Conservation (phyloP, 495 filamentous ascomycete species). For the Xylaria intraflava region DNA sequence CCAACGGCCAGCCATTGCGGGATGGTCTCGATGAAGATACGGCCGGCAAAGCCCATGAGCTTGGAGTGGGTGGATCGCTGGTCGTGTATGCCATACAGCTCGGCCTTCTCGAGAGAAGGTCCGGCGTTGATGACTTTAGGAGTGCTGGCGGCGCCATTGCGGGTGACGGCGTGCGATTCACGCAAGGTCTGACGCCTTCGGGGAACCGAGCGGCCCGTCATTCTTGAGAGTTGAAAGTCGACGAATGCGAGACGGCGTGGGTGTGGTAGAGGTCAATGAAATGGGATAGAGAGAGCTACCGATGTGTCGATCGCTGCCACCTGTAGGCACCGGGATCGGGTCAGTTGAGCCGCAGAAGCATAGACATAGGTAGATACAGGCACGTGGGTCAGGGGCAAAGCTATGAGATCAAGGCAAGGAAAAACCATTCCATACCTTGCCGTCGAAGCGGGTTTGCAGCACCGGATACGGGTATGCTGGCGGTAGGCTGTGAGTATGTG, state of each 20-base stretch:
- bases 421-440: background rate
- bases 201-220: constrained; percentile 29
- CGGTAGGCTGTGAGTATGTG: background rate
- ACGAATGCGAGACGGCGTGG: constrained; percentile 3
- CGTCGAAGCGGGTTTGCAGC: background rate
- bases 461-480: background rate
- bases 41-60: constrained; percentile 47
- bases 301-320: background rate
- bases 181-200: constrained; percentile 29
- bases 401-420: background rate
- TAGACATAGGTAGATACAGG: background rate
- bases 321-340: background rate
- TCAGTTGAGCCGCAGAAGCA: background rate
- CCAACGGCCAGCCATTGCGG: constrained; percentile 61
- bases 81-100: constrained; percentile 51
- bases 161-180: constrained; percentile 27
- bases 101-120: constrained; percentile 49
- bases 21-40: constrained; percentile 54
- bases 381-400: background rate
- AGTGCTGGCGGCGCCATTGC: constrained; percentile 20
- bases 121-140: constrained; percentile 47
- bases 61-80: constrained; percentile 46
- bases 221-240: constrained; percentile 6
- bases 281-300: background rate
- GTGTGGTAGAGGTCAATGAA: background rate